A percentile compares a stretch with the other conserved stretches of the same genome.
These are phyloP conservation scores for Theileria equi DNA, from an alignment of 169 alveolate species.

Conservation along the genomic window DNA sequence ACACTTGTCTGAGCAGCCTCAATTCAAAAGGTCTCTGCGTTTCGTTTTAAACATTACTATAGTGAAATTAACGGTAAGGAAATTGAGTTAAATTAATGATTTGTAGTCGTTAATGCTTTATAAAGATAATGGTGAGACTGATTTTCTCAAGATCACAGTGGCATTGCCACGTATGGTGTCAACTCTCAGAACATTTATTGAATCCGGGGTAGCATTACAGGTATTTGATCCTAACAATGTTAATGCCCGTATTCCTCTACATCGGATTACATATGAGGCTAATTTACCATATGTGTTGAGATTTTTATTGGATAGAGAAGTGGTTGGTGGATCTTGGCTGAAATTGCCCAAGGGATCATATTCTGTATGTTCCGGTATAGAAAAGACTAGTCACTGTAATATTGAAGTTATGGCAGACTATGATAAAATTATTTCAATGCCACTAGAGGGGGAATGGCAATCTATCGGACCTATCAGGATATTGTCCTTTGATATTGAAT, in stretches of 20 bases:
- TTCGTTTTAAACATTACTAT: slow-evolving; percentile 66
- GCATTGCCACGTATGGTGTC: slow-evolving; percentile 83
- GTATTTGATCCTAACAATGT: slow-evolving; percentile 13
- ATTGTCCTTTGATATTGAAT: slow-evolving; percentile 88
- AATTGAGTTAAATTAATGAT: background rate
- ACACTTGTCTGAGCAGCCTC: slow-evolving; percentile 60
- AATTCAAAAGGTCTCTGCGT: slow-evolving; percentile 65
- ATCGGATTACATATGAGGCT: slow-evolving; percentile 86
- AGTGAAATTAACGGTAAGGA: slow-evolving; percentile 27
- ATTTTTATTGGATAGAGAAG: slow-evolving; percentile 91
- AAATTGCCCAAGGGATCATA: slow-evolving; percentile 41
- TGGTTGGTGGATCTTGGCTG: slow-evolving; percentile 97
- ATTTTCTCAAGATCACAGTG: slow-evolving; percentile 78
- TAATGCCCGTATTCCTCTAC: slow-evolving; percentile 40
- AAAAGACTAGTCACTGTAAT: slow-evolving; percentile 57
- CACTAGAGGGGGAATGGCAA: slow-evolving; percentile 87
- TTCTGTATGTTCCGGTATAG: slow-evolving; percentile 14
- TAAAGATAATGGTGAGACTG: slow-evolving; percentile 62
- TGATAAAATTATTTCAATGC: slow-evolving; percentile 74
- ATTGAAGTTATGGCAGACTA: slow-evolving; percentile 68
- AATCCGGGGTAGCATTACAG: slow-evolving; percentile 68
- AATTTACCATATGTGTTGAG: slow-evolving; percentile 95
- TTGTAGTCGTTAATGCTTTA: slow-evolving; percentile 73
- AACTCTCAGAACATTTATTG: slow-evolving; percentile 75
- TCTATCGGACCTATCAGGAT: slow-evolving; percentile 93